Percentiles rank a stretch among this genome's conserved stretches.
phyloP scores from a whole-genome alignment of 2,329 filamentous ascomycete species.

The Dothideomycetidae sp. region DNA sequence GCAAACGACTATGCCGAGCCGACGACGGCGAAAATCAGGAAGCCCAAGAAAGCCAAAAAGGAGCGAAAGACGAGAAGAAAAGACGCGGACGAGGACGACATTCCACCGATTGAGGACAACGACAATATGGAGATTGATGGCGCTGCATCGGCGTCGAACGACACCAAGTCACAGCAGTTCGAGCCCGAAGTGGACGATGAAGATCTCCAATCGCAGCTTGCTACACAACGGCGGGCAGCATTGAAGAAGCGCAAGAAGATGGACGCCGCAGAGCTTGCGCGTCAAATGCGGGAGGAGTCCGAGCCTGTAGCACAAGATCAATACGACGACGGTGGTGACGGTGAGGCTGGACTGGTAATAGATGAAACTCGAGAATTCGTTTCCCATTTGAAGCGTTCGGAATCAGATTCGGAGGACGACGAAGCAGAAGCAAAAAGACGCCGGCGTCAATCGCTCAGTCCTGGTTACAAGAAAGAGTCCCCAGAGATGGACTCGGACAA shows the following conservation, averaged over 20 bases:
- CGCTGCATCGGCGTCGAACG: constrained; percentile 13
- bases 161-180: not conserved
- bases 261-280: constrained; percentile 74
- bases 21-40: constrained; percentile 82
- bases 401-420: constrained; percentile 29
- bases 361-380: constrained; percentile 95
- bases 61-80: constrained; percentile 60
- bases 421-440: constrained; percentile 16
- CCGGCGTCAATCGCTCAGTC: constrained; percentile 24
- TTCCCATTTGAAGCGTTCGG: constrained; percentile 60
- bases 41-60: constrained; percentile 71
- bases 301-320: constrained; percentile 46
- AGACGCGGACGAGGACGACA: constrained; percentile 44
- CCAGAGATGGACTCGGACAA: constrained; percentile 36
- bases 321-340: constrained; percentile 39
- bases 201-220: constrained; percentile 73
- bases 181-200: constrained; percentile 66
- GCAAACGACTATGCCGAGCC: constrained; percentile 79
- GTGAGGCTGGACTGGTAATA: constrained; percentile 62
- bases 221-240: constrained; percentile 65
- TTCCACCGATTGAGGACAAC: constrained; percentile 30
- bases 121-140: constrained; percentile 64
- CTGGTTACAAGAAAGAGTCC: constrained; percentile 29
- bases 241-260: constrained; percentile 85
- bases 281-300: constrained; percentile 55